Conservation (phyloP, 179 eudicot species). For the Vitellaria paradoxa region DNA sequence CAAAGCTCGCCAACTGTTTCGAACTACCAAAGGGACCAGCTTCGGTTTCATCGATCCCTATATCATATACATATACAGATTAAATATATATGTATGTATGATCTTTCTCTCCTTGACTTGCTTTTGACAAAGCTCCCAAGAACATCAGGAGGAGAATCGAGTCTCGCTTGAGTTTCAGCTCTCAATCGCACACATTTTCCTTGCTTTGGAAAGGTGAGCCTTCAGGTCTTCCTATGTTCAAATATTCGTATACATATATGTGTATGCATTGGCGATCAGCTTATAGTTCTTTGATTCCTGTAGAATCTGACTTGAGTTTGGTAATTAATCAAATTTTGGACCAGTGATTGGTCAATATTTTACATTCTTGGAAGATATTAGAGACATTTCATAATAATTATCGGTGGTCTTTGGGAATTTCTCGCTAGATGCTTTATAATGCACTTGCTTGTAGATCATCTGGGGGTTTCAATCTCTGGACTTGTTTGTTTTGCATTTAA, state of each 20-base stretch:
- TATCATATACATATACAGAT: not conserved
- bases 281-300: not conserved
- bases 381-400: not conserved
- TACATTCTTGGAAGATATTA: not conserved
- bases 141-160: constrained; percentile 5
- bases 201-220: not conserved
- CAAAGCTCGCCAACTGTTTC: constrained; percentile 16
- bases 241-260: not conserved
- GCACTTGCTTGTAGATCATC: too few relatives aligned
- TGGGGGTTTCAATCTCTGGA: not conserved
- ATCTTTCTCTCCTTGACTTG: not conserved
- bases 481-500: not conserved
- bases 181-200: not conserved
- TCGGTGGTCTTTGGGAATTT: not conserved
- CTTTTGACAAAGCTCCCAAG: not conserved
- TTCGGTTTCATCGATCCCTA: constrained; percentile 22
- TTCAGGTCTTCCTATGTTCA: not conserved
- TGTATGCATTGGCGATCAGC: not conserved
- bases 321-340: not conserved
- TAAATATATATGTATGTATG: not conserved
- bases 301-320: not conserved
- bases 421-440: too few relatives aligned
- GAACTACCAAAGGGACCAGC: constrained; percentile 15
- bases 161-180: constrained; percentile 1
- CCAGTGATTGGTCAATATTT: not conserved